Base-by-base conservation (phyloP, 2,329 filamentous ascomycete genomes). In the Cladosporium colombiae region DNA sequence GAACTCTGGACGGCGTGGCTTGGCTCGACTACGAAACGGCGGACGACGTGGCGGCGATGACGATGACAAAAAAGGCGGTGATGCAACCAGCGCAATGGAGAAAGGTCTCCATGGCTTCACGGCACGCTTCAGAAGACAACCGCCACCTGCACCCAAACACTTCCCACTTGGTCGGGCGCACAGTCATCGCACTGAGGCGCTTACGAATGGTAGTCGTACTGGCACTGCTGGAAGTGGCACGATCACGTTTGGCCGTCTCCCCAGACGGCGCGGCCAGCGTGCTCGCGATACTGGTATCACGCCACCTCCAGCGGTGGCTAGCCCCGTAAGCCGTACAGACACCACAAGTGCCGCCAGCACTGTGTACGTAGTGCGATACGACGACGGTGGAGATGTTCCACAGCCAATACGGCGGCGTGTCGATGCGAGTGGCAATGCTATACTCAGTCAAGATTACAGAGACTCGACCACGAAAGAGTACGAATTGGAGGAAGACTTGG, bases 331-430 rank as follows among this genome's bases (percentile, higher is more conserved):
- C 71, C 80, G 86, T 68, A 82, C 83, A 23, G 86, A 89, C 70
- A 88, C 85, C 0, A 84, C 83, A 6, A 89, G 86, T 74, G 86
- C 85, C 10, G 84, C 83, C 29, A 89, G 86, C 68, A 89, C 87
- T 0, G 84, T 88, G 5, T 89, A 89, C 72, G 84, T 86, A 61
- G 83, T 89, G 33, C 84, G 84, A 33, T 88, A 89, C 50, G 57
- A 65, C 71, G 85, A 88, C 70, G 81, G 85, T 16, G 77, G 78
- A 18, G 83, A 81, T 59, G 79, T 80, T 65, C 83, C 81, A 68
- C 72, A 76, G 46, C 75, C 74, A 16, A 70, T 77, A 5, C 67
- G 75, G 10, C 69, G 75, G 23, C 68, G 73, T 31, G 62, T 69
- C 3, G 56, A 60, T 18, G 63, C 55, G 29, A 56, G 44, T 16